Evolutionary conservation across 1,139 yeast species (phyloP).

Genomic region (Hemisphaericaspora xylanilytica): DNA sequence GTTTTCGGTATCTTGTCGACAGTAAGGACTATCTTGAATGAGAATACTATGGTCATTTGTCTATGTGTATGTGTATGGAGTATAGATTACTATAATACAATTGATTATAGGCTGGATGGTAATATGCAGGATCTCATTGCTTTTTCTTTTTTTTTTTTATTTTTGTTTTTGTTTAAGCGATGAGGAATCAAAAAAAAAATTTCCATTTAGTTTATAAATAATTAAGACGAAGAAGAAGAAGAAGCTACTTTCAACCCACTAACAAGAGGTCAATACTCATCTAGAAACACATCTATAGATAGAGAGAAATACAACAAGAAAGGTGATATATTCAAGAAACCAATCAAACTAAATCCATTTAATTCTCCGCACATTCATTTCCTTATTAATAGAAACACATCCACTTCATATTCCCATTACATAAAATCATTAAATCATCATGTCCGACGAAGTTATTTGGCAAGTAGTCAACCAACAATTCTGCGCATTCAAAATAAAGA

Average conservation of each 20-base stretch:
- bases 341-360: not conserved
- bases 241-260: no score
- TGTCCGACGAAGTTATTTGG: slow-evolving; percentile 76
- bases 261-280: no score
- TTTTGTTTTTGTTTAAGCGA: slow-evolving; percentile 2
- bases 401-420: no score
- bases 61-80: no score
- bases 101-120: not conserved
- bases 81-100: not conserved
- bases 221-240: no score
- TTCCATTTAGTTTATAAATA: not conserved
- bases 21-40: no score
- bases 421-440: slow-evolving; percentile 15
- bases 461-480: slow-evolving; percentile 86
- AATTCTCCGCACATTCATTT: not conserved
- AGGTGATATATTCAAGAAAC: no score
- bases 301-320: no score
- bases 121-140: slow-evolving; percentile 1
- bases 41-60: no score
- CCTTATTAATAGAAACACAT: not conserved
- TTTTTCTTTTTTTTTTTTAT: slow-evolving; percentile 5
- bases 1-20: no score
- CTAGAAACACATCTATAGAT: no score
- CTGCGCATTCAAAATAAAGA: slow-evolving; percentile 82
- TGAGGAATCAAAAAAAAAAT: not conserved